These are phyloP conservation scores for Hordeum vulgare DNA, from an alignment of 176 grass and related monocot genomes.

Conservation along the genomic window MorexV3_pseudomolecules_assembly NC_058523.1:434813371-434813870, in stretches of 20 bases:
- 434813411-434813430: neutral
- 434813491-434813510: neutral
- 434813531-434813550: neutral
- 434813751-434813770: neutral
- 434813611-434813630: neutral
- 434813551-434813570: neutral
- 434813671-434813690: neutral
- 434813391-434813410: neutral
- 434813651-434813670: neutral
- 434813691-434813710: constrained; percentile 16
- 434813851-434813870: neutral
- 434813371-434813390: neutral
- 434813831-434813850: neutral
- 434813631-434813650: constrained; percentile 12
- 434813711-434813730: neutral
- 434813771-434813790: constrained; percentile 11
- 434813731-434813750: neutral
- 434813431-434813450: neutral
- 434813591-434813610: neutral
- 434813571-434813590: neutral
- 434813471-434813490: constrained; percentile 4
- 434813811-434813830: neutral
- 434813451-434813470: neutral
- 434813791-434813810: neutral
- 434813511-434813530: neutral